phyloP scores from a whole-genome alignment of 148 eudicot genomes.

The Cornus controversa region DNA sequence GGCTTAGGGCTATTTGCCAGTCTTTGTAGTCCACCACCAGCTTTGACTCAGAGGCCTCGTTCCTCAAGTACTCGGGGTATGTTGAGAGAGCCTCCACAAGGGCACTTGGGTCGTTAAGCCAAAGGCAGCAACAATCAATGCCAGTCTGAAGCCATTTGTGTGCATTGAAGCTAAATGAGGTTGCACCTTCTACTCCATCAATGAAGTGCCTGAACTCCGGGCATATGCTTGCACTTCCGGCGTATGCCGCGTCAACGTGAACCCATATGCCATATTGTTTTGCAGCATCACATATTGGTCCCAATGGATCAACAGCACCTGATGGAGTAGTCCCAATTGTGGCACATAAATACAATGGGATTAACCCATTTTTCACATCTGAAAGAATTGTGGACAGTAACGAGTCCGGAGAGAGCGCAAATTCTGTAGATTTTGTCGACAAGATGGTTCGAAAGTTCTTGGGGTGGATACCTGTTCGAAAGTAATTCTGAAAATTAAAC shows the following conservation, averaged over 20 bases:
- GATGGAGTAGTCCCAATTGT: constrained; percentile 45
- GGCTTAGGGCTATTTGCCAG: constrained; percentile 57
- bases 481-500: no score
- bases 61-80: constrained; percentile 45
- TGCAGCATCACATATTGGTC: constrained; percentile 34
- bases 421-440: constrained; percentile 6
- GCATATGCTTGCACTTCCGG: constrained; percentile 43
- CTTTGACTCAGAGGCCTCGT: constrained; percentile 43
- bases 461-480: neutral
- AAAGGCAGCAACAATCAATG: constrained; percentile 56
- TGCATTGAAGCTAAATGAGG: constrained; percentile 55
- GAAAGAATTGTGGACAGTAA: constrained; percentile 19
- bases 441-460: neutral
- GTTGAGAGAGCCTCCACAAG: constrained; percentile 43
- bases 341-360: constrained; percentile 48
- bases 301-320: constrained; percentile 34
- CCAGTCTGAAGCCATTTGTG: constrained; percentile 62
- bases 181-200: constrained; percentile 40
- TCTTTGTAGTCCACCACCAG: constrained; percentile 70
- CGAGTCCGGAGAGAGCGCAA: constrained; percentile 20
- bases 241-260: constrained; percentile 34
- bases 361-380: constrained; percentile 34
- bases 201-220: constrained; percentile 38
- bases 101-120: constrained; percentile 39
- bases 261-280: constrained; percentile 34